Base-by-base conservation (phyloP, 805 yeast genomes). In the Grigorovia transvaalensis region DNA sequence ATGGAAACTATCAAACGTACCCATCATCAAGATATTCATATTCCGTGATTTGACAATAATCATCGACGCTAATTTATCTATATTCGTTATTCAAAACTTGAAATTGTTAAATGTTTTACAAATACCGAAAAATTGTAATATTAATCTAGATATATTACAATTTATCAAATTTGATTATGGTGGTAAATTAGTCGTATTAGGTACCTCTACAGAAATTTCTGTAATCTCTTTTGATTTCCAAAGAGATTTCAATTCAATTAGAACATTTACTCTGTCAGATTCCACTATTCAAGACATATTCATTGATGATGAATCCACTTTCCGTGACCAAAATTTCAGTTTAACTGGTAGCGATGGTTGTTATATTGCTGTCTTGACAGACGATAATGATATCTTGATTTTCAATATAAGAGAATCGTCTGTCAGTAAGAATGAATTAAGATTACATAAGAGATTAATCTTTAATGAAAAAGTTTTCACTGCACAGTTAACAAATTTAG, bases 331-430 rank as follows among this genome's bases (percentile, higher is more conserved):
- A 50, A 55, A 64, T 53, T 27, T 54, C 5, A 51, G 51, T 18
- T 49, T 63, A 13, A 63, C 69, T 1, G 71, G 71, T 11, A 61
- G 59, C 8, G 70, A 65, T 54, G 70, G 71, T 33, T 68, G 71
- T 51, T 64, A 56, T 46, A 44, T 67, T 3, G 62, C 67, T 5
- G 45, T 66, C 0, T 44, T 60, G 47, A 62, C 67, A 1, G 51
- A 50, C 30, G 54, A 56, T 45, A 62, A 62, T 44, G 49, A 58
- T 15, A 53, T 65, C 20, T 48, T 51, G n/a, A 49, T 62, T 9
- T 54, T 63, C 4, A 63, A 66, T 49, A 54, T 65, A 17, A 51
- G 70, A 43, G 51, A 58, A 11, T 57, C 62, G 4, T 50, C 56
- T 19, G 49, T 49, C 2, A 19, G 58, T 17, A 52, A 50, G 20